Base-by-base conservation (phyloP, 202 grass and related monocot genomes). In the Panicum hallii region DNA sequence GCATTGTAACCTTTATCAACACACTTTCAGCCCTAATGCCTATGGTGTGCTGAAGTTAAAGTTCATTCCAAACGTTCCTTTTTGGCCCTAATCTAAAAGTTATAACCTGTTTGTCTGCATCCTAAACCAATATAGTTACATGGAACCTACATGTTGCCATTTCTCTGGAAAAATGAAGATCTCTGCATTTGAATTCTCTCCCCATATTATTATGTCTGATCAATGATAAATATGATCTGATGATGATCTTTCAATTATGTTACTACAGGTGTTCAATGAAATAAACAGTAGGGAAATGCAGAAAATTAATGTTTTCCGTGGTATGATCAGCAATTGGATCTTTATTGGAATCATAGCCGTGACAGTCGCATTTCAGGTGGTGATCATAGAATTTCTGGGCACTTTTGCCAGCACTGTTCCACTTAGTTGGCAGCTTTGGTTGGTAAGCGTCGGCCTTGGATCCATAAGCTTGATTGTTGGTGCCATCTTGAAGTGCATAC, bases 261-360 rank as follows among this genome's bases (percentile, higher is more conserved):
- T 63, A 20, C 20, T 9, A 30, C 45, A 98, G 95, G 95, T 98
- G 2, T 98, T 98, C 89, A 98, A 98, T 17, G 95, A 98, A 86
- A 91, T 98, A 75, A 98, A 92, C 77, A 94, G 92, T 38, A 87
- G 95, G 72, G 95, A 98, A 22, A 95, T 98, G 89, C 87, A 98
- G 72, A 98, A 93, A 89, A 93, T 98, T 3, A 87, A 98, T 63
- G 75, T 98, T 38, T 92, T 98, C 69, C 83, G 84, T 22, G 95
- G 93, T 32, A 93, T 98, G 16, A 17, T 98, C 11, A 63, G 89
- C 69, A 98, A 95, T 44, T 95, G 92, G 85, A 68, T 93, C 58
- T 95, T 98, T 81, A 46, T 94, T 32, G 83, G 63, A 48, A 71
- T 98, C 48, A 90, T 98, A 80, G 69, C 67, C 2, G 57, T 23